phyloP scores from a whole-genome alignment of 2,329 filamentous ascomycete genomes.

The Aureobasidium melanogenum region DNA sequence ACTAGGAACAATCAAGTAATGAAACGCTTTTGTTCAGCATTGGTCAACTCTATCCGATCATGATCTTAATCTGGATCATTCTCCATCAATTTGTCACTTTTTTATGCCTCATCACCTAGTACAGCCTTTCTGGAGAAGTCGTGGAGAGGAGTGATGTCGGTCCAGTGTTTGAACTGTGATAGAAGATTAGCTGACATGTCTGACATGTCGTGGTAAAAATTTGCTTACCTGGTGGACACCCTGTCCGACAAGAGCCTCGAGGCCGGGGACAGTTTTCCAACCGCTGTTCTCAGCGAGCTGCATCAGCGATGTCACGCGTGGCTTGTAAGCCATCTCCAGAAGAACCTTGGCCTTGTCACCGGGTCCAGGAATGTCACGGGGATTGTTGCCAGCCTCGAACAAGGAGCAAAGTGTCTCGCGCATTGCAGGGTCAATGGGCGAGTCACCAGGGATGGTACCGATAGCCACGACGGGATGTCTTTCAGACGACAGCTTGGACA shows the following conservation, averaged over 20 bases:
- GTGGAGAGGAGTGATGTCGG: conserved; percentile 67
- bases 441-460: conserved; percentile 84
- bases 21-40: background rate
- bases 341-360: conserved; percentile 46
- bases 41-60: background rate
- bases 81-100: background rate
- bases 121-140: conserved; percentile 52
- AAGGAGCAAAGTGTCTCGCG: conserved; percentile 52
- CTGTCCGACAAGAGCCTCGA: conserved; percentile 85
- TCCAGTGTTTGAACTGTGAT: conserved; percentile 58
- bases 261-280: conserved; percentile 76
- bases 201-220: conserved; percentile 29
- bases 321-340: conserved; percentile 96
- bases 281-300: conserved; percentile 65
- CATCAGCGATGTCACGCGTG: conserved; percentile 74
- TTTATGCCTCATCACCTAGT: conserved; percentile 20
- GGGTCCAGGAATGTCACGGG: conserved; percentile 27
- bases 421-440: conserved; percentile 66
- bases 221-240: conserved; percentile 62
- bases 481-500: conserved; percentile 37
- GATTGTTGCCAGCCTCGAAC: conserved; percentile 41
- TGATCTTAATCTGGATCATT: background rate
- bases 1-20: background rate
- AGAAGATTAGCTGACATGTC: conserved; percentile 41
- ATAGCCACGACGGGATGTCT: conserved; percentile 62